phyloP scores from a whole-genome alignment of 768 basidiomycete genomes.

The Leccinum arenicola region DNA sequence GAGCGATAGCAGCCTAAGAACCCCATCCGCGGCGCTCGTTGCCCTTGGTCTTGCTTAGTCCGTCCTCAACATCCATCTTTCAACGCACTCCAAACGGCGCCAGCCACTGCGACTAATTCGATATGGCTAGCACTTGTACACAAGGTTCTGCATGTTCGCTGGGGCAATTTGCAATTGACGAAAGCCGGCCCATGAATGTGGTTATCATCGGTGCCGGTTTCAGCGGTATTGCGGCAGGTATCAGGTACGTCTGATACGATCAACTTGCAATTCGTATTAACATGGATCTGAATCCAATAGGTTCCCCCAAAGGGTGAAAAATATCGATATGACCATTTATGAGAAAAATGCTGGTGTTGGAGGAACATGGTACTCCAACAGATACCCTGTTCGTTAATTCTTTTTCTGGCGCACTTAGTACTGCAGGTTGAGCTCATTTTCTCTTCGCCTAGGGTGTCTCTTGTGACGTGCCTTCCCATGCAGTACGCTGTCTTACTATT shows the following conservation, averaged over 20 bases:
- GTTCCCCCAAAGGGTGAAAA: conserved; percentile 50
- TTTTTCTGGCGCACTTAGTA: background rate
- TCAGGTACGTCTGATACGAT: conserved; percentile 37
- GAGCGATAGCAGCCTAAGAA: background rate
- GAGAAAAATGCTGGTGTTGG: conserved; percentile 60
- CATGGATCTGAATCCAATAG: conserved; percentile 24
- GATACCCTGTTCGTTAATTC: conserved; percentile 43
- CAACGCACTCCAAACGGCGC: background rate
- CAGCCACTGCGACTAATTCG: background rate
- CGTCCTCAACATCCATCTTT: background rate
- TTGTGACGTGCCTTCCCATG: conserved; percentile 62
- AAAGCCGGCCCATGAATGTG: conserved; percentile 51
- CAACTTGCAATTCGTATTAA: background rate
- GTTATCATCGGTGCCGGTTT: conserved; percentile 58
- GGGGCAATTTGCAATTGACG: conserved; percentile 50
- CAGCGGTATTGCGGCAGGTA: conserved; percentile 57
- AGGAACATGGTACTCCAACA: conserved; percentile 59
- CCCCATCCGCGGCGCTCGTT: background rate
- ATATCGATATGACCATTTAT: conserved; percentile 54
- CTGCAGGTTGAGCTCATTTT: background rate
- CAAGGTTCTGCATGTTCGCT: conserved; percentile 14
- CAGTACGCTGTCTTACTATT: conserved; percentile 33
- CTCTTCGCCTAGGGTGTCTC: conserved; percentile 41
- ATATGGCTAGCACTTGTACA: background rate
- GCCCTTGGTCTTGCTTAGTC: too few relatives aligned